phyloP scores from a whole-genome alignment of 257 asterid genomes.

The Nicotiana otophora region DNA sequence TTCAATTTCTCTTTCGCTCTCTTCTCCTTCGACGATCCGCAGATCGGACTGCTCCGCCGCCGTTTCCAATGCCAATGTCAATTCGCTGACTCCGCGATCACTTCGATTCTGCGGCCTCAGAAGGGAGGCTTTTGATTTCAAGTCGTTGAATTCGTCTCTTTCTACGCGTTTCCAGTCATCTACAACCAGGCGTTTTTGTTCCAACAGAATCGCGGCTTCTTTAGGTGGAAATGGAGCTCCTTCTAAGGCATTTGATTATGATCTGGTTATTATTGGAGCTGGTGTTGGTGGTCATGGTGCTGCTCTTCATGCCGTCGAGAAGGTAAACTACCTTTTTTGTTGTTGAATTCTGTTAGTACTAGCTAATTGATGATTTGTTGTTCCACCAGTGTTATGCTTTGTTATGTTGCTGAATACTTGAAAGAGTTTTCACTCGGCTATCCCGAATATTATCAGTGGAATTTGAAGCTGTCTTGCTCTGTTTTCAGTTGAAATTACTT shows the following conservation, averaged over 20 bases:
- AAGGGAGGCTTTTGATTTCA: constrained; percentile 49
- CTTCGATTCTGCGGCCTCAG: constrained; percentile 83
- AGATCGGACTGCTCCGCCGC: constrained; percentile 37
- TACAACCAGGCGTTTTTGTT: constrained; percentile 14
- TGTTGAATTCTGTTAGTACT: neutral
- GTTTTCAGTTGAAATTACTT: neutral
- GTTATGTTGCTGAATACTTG: neutral
- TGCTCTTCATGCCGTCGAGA: constrained; percentile 94
- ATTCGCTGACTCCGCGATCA: constrained; percentile 39
- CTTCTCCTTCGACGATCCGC: constrained; percentile 41
- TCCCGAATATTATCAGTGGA: neutral
- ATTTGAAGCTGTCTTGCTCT: neutral
- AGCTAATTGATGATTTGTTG: neutral
- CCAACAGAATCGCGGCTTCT: constrained; percentile 38
- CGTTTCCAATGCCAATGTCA: constrained; percentile 19
- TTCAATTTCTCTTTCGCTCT: constrained; percentile 50
- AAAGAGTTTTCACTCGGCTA: neutral
- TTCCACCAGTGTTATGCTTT: neutral
- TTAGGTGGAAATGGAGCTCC: constrained; percentile 47
- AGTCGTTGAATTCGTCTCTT: constrained; percentile 24
- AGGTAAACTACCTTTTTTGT: constrained; percentile 29
- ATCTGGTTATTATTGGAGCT: constrained; percentile 92
- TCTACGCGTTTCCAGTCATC: constrained; percentile 27
- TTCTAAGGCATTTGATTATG: constrained; percentile 68
- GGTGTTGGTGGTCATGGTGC: constrained; percentile 99